These are phyloP conservation scores for Podaxis carcinomalis DNA, from an alignment of 768 basidiomycete species.

Conservation along the genomic window DNA sequence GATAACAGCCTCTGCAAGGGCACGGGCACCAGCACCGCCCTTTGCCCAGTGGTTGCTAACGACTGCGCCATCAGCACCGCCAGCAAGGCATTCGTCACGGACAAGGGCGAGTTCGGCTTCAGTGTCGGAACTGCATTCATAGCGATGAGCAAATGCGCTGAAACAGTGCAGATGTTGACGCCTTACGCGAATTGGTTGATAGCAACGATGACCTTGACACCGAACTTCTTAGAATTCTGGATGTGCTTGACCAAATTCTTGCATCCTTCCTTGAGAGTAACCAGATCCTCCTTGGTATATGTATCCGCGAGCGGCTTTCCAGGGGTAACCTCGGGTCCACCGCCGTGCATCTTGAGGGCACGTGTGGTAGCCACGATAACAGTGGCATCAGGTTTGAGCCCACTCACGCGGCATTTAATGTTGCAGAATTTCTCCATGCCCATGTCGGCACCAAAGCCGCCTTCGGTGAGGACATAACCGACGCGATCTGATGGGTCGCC, in stretches of 20 bases:
- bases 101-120: slow-evolving; percentile 85
- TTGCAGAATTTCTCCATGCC: slow-evolving; percentile 99
- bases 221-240: slow-evolving; percentile 91
- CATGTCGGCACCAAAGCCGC: slow-evolving; percentile 98
- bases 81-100: slow-evolving; percentile 70
- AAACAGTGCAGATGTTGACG: background rate
- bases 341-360: slow-evolving; percentile 99
- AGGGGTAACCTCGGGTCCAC: slow-evolving; percentile 93
- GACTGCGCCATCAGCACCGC: slow-evolving; percentile 92
- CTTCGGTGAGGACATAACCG: slow-evolving; percentile 97
- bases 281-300: slow-evolving; percentile 91
- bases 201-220: slow-evolving; percentile 92
- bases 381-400: slow-evolving; percentile 88
- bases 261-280: slow-evolving; percentile 85
- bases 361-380: slow-evolving; percentile 97
- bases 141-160: background rate
- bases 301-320: slow-evolving; percentile 92
- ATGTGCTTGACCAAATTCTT: slow-evolving; percentile 93
- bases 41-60: slow-evolving; percentile 98
- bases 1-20: slow-evolving; percentile 91
- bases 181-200: slow-evolving; percentile 94
- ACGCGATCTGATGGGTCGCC: slow-evolving; percentile 78
- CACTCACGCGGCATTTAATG: slow-evolving; percentile 95
- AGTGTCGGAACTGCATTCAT: slow-evolving; percentile 69
- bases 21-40: slow-evolving; percentile 87